Evolutionary conservation across 768 basidiomycete genomes (phyloP).

Genomic region (Lentinula sp.): DNA sequence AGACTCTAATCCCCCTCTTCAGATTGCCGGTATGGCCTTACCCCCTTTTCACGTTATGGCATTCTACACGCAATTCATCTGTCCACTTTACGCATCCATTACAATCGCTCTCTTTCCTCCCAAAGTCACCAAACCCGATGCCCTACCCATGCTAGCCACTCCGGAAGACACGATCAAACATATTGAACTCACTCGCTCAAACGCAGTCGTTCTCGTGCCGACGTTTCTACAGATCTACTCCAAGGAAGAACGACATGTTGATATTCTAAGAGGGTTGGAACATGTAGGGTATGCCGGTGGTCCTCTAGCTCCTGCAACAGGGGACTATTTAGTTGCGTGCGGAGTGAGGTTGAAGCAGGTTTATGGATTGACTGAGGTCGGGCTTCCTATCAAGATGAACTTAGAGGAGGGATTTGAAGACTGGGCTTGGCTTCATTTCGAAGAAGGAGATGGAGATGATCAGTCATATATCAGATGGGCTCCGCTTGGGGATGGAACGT

Average conservation of each 20-base stretch:
- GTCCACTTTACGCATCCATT: neutral
- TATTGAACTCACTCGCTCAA: constrained; percentile 4
- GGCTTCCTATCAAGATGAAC: neutral
- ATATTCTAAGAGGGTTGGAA: constrained; percentile 10
- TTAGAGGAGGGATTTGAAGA: constrained; percentile 11
- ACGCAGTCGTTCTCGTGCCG: constrained; percentile 17
- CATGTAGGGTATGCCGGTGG: constrained; percentile 11
- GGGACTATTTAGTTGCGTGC: constrained; percentile 12
- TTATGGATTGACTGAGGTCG: constrained; percentile 19
- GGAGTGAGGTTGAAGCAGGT: constrained; percentile 9
- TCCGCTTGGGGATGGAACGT: constrained; percentile 6
- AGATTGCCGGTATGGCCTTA: neutral
- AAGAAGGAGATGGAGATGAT: neutral
- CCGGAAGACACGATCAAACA: constrained; percentile 8
- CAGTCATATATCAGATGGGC: neutral
- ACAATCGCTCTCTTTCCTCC: neutral
- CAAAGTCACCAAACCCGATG: neutral
- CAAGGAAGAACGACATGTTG: constrained; percentile 9
- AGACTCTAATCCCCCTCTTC: neutral
- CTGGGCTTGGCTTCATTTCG: constrained; percentile 9
- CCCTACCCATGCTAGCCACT: constrained; percentile 20
- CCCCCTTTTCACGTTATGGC: constrained; percentile 2
- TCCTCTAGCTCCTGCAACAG: constrained; percentile 3
- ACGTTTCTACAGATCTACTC: constrained; percentile 19
- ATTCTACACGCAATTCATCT: neutral